phyloP scores from a whole-genome alignment of 2,329 filamentous ascomycete species.

The Chaetomium sp. region DNA sequence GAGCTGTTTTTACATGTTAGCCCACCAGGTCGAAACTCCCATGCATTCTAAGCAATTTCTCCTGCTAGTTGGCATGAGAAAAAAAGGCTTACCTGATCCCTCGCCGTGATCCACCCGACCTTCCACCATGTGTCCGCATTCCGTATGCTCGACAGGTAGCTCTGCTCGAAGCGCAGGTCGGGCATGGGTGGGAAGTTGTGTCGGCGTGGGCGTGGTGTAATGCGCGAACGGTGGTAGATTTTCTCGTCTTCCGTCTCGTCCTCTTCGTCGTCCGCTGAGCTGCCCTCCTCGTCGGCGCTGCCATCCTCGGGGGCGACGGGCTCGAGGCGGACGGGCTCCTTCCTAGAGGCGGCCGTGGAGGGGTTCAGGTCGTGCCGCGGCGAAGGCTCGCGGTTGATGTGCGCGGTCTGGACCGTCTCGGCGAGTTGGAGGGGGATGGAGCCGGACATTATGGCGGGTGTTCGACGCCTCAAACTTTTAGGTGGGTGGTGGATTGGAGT shows the following conservation, averaged over 20 bases:
- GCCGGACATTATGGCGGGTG: conserved; percentile 49
- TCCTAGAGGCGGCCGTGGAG: conserved; percentile 70
- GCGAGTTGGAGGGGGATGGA: conserved; percentile 69
- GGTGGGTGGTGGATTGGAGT: background rate
- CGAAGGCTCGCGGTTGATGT: conserved; percentile 73
- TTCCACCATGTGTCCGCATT: conserved; percentile 77
- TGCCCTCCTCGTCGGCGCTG: conserved; percentile 50
- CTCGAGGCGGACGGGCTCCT: conserved; percentile 60
- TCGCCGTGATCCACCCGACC: conserved; percentile 79
- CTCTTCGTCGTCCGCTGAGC: conserved; percentile 55
- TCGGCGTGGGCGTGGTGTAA: conserved; percentile 51
- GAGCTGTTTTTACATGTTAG: conserved; percentile 53
- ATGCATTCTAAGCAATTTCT: background rate
- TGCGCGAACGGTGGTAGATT: conserved; percentile 11
- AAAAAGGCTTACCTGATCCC: conserved; percentile 72
- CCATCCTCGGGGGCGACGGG: conserved; percentile 60
- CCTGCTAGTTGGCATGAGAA: background rate
- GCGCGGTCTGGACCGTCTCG: conserved; percentile 77
- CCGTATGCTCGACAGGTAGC: conserved; percentile 88
- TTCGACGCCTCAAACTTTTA: background rate
- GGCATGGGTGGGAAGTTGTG: conserved; percentile 66
- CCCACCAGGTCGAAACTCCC: background rate
- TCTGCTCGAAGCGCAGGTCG: conserved; percentile 95
- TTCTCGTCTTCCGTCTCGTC: conserved; percentile 47
- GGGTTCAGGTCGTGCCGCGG: conserved; percentile 77